These are phyloP conservation scores for Ceratocystis alfenasii DNA, from an alignment of 2,329 filamentous ascomycete species.

Conservation along the genomic window DNA sequence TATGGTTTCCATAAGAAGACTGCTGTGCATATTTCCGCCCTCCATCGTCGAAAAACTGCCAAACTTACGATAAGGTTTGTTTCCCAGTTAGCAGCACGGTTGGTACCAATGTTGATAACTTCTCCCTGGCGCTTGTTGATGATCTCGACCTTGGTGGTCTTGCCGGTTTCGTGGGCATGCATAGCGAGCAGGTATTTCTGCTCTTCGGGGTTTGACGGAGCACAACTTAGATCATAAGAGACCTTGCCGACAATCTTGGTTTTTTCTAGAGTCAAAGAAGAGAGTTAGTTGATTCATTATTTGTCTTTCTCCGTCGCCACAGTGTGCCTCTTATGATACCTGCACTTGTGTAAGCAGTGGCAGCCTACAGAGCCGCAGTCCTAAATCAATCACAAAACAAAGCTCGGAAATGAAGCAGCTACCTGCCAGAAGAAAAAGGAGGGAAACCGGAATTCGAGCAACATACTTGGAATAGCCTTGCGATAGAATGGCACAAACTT, in stretches of 20 bases:
- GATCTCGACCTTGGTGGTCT: slow-evolving; percentile 35
- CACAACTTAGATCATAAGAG: slow-evolving; percentile 62
- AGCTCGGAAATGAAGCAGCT: too few relatives aligned
- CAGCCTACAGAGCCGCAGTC: neutral
- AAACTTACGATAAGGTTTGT: slow-evolving; percentile 46
- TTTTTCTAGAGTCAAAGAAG: slow-evolving; percentile 45
- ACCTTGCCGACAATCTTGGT: slow-evolving; percentile 64
- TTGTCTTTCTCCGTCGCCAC: too few relatives aligned
- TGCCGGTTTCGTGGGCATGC: slow-evolving; percentile 41
- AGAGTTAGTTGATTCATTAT: too few relatives aligned
- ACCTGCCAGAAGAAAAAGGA: neutral
- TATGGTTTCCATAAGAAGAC: slow-evolving; percentile 15
- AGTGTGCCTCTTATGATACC: neutral
- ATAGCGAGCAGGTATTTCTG: slow-evolving; percentile 51
- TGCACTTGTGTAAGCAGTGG: neutral
- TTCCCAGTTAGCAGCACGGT: slow-evolving; percentile 31
- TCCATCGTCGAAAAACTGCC: slow-evolving; percentile 1
- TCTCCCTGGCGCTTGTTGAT: slow-evolving; percentile 32
- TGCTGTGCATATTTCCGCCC: neutral
- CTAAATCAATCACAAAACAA: neutral
- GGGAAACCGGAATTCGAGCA: neutral
- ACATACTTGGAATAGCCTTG: slow-evolving; percentile 51
- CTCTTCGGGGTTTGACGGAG: slow-evolving; percentile 60
- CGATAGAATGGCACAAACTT: slow-evolving; percentile 49
- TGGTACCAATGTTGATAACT: slow-evolving; percentile 19